phyloP scores from a whole-genome alignment of 805 yeast genomes.

The Torulaspora indica region DNA sequence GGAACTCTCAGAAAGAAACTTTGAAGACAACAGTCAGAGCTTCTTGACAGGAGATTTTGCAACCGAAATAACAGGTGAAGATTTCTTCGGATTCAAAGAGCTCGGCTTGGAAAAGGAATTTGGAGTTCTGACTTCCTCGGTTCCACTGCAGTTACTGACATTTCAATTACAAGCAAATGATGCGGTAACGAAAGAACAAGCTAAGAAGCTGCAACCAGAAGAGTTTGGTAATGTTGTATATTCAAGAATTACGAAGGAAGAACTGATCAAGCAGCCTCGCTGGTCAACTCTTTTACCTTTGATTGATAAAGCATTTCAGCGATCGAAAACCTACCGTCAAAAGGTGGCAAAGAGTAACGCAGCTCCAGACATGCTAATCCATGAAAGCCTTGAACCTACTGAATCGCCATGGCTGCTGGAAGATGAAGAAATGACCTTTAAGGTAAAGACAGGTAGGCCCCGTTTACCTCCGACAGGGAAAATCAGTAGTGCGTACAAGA shows the following conservation, averaged over 20 bases:
- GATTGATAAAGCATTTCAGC: conserved; percentile 40
- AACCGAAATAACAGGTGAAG: conserved; percentile 83
- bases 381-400: conserved; percentile 17
- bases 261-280: conserved; percentile 46
- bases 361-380: conserved; percentile 31
- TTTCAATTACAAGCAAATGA: conserved; percentile 59
- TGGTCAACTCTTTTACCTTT: conserved; percentile 54
- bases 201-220: conserved; percentile 53
- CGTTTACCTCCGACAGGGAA: conserved; percentile 90
- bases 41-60: conserved; percentile 93
- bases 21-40: conserved; percentile 88
- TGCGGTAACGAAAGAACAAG: conserved; percentile 51
- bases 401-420: conserved; percentile 55
- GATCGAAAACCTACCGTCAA: conserved; percentile 42
- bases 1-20: conserved; percentile 70
- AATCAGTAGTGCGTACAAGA: conserved; percentile 66
- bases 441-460: conserved; percentile 64
- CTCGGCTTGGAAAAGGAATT: conserved; percentile 90
- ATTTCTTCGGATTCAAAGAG: conserved; percentile 94
- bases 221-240: conserved; percentile 58
- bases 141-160: conserved; percentile 76
- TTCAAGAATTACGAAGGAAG: conserved; percentile 48
- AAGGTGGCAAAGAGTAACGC: conserved; percentile 42
- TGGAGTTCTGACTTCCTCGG: conserved; percentile 74
- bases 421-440: conserved; percentile 80